Base-by-base conservation (phyloP, 352 stramenopile species). In the Phytophthora podocarpi region DNA sequence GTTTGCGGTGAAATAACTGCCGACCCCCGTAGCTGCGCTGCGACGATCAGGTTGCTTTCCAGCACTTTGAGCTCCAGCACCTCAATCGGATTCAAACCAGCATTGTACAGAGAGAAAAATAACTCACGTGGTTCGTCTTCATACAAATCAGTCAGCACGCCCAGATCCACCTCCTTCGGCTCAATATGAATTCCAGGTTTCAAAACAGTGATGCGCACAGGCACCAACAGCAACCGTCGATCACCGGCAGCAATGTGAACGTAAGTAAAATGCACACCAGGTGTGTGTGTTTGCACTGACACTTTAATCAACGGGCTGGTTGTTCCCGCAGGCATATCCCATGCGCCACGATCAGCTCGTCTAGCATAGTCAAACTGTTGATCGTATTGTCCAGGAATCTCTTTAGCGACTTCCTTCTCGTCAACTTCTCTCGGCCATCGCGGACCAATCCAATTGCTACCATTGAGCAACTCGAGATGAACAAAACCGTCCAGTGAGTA, bases 71-170 rank as follows among this genome's bases (percentile, higher is more conserved):
- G 18, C 16, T 68, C 62, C 13, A 70, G 41, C n/a, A 89, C 52
- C 23, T 66, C 55, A 30, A 90, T 68, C 1, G 78, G 56, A 12
- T 67, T 67, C 4, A 64, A 27, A 4, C 45, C 70, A 4, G 72
- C 67, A 61, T 90, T 89, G 35, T 77, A 65, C 28, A 87, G 21
- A 7, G 64, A 52, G 35, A 88, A 61, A 39, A 46, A 39, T 34
- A 80, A 26, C 27, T 78, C 26, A 21, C 61, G 67, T 28, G 61
- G 42, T 9, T 66, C 20, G 37, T 78, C 51, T 6, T 70, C 52
- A 31, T 79, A 39, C 4, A 57, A 21, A 11, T 65, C 46, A 12
- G 65, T 72, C 15, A 85, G 37, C 15, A 80, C 41, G 3, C 76
- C 76, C 16, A 86, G 27, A 18, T 80, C 56, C 18, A 84, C 27